Percentiles rank a stretch among this genome's conserved stretches.
phyloP scores from a whole-genome alignment of 192 early-diverging fungal genomes.

The Gamsiella multidivaricata region DNA sequence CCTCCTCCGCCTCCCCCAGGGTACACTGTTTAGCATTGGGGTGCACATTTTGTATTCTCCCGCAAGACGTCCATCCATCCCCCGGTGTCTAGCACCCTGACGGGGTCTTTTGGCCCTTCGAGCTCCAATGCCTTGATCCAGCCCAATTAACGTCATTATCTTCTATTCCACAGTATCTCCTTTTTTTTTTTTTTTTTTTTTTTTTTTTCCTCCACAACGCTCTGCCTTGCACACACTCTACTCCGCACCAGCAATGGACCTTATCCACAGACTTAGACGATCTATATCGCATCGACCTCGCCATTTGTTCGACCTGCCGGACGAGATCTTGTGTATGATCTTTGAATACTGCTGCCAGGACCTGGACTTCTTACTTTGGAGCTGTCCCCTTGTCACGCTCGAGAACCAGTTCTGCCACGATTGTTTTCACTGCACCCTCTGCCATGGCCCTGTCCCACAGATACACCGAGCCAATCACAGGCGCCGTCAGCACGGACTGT shows the following conservation, averaged over 20 bases:
- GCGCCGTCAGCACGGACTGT: not conserved
- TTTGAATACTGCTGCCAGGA: constrained; percentile 45
- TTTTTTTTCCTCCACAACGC: not conserved
- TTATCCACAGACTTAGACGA: constrained; percentile 26
- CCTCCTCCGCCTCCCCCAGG: too few relatives aligned
- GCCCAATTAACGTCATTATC: too few relatives aligned
- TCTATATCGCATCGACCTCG: constrained; percentile 41
- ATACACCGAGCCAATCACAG: too few relatives aligned
- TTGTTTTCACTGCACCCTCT: constrained; percentile 43
- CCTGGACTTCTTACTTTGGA: constrained; percentile 48
- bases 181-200: not conserved
- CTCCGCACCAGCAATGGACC: too few relatives aligned
- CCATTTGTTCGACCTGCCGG: constrained; percentile 35
- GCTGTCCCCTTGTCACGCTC: constrained; percentile 27
- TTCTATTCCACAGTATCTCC: too few relatives aligned
- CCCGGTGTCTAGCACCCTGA: too few relatives aligned
- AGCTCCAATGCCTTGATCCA: too few relatives aligned
- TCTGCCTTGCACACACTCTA: not conserved
- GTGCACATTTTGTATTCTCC: too few relatives aligned
- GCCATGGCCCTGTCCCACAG: constrained; percentile 24
- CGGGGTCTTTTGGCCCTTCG: too few relatives aligned
- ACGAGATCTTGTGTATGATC: constrained; percentile 39
- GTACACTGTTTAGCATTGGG: too few relatives aligned
- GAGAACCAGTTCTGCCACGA: constrained; percentile 49
- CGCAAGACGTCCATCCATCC: too few relatives aligned